Base-by-base conservation (phyloP, 2,329 filamentous ascomycete genomes). In the Monilinia polystroma region DNA sequence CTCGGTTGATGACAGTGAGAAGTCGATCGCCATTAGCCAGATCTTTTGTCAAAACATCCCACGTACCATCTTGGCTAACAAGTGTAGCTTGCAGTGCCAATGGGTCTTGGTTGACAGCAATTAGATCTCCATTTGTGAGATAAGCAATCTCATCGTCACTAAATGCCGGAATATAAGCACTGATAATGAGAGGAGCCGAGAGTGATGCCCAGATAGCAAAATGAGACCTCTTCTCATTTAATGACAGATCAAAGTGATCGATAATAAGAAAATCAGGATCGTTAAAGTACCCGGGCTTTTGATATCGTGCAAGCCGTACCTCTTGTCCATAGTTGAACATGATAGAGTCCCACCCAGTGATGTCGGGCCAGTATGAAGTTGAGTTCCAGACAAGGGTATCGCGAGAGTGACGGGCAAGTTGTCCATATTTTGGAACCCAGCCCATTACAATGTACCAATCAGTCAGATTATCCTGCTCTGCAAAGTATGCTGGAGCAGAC, bases 401-500 rank as follows among this genome's bases (percentile, higher is more conserved):
- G 74, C 70, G 67, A 73, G 73, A 75, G 77, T 80, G 66, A 73
- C 75, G 66, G 70, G 77, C 67, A 73, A 75, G 74, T 76, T 80
- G 68, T 75, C 72, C 71, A 77, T 79, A 70, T 26, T 73, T 70
- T 11, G 75, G 74, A 3, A 76, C 74, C 70, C 75, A 83, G 72
- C 81, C 84, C 51, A 84, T 75, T 16, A 86, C 84, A 0, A 78
- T 76, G 53, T 74, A 62, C 80, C 78, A 69, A 79, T 77, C 69
- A 79, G 79, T 63, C 32, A 78, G 14, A 77, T 74, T 45, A 82
- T 76, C 3, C 0, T 73, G 77, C 20, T 76, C 76, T 76, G 80
- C 85, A 76, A 85, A 80, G 71, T 86, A 86, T 43, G 80, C 82
- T 0, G 78, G 73, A 26, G 83, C 78, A 20, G 77, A 79, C 67